A percentile compares a stretch with the other conserved stretches of the same genome.
These are phyloP conservation scores for Ampelomyces quisqualis DNA, from an alignment of 2,329 filamentous ascomycete genomes.

Conservation along the genomic window DNA sequence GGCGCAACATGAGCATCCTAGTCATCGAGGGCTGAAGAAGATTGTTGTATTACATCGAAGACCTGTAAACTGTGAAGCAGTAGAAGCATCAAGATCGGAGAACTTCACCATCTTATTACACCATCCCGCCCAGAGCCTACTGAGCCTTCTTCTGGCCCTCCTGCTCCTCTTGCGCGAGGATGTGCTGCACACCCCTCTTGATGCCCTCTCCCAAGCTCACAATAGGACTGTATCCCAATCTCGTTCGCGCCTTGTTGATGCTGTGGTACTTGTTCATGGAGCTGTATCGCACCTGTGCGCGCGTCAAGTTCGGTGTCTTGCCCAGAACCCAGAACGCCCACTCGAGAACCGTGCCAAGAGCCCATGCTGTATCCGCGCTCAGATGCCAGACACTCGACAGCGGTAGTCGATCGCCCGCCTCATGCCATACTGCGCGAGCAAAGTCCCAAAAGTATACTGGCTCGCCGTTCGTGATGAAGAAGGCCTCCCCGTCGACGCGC, in stretches of 20 bases:
- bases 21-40: no score
- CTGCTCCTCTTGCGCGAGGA: conserved; percentile 37
- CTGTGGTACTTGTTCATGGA: conserved; percentile 77
- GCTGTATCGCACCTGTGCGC: conserved; percentile 60
- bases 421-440: conserved; percentile 50
- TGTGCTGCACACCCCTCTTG: conserved; percentile 48
- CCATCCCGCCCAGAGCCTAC: conserved; percentile 12
- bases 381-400: conserved; percentile 48
- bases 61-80: not conserved
- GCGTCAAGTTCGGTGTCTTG: conserved; percentile 49
- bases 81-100: not conserved
- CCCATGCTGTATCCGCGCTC: conserved; percentile 44
- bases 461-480: conserved; percentile 55
- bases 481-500: conserved; percentile 53
- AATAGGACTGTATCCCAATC: conserved; percentile 69
- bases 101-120: not conserved
- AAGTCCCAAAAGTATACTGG: conserved; percentile 56
- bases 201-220: conserved; percentile 66
- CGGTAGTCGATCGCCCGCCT: conserved; percentile 45
- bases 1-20: no score
- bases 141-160: conserved; percentile 40
- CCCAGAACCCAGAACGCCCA: conserved; percentile 49
- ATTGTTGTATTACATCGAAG: no score
- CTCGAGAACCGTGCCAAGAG: conserved; percentile 48
- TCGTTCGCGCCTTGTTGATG: conserved; percentile 70